A percentile compares a stretch with the other conserved stretches of the same genome.
Evolutionary conservation across 805 yeast genomes (phyloP).

Genomic region (Hanseniaspora lindneri): DNA sequence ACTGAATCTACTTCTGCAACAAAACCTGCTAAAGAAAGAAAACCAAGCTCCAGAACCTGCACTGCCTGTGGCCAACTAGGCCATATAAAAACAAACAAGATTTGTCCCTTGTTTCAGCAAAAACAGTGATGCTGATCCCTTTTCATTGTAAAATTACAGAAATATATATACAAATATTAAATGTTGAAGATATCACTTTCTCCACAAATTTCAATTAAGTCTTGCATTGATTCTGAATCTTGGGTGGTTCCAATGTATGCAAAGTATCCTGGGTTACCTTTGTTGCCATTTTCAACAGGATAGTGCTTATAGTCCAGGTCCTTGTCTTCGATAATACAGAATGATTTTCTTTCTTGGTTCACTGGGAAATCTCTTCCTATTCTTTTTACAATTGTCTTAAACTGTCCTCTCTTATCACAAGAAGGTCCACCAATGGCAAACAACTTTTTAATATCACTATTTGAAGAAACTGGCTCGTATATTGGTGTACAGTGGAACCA

Average conservation of each 20-base stretch:
- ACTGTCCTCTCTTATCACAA: constrained; percentile 36
- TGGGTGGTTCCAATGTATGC: constrained; percentile 28
- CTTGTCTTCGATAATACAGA: constrained; percentile 31
- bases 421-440: constrained; percentile 35
- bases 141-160: no score
- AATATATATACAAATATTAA: no score
- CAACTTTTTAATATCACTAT: constrained; percentile 26
- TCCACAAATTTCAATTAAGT: constrained; percentile 23
- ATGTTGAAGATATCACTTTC: constrained; percentile 25
- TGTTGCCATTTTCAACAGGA: constrained; percentile 25
- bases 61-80: constrained; percentile 93
- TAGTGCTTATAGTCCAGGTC: constrained; percentile 25
- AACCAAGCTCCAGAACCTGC: constrained; percentile 55
- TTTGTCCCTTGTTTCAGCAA: constrained; percentile 73
- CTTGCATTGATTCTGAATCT: constrained; percentile 17
- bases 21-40: constrained; percentile 54
- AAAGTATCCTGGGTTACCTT: constrained; percentile 29
- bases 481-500: constrained; percentile 37
- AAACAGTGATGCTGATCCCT: no score
- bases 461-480: constrained; percentile 20
- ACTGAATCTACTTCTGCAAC: constrained; percentile 34
- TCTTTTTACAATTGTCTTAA: constrained; percentile 32
- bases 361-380: constrained; percentile 33
- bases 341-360: constrained; percentile 27
- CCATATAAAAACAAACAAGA: constrained; percentile 76